phyloP scores from a whole-genome alignment of 208 protist genomes.

The Leishmania martiniquensis region DNA sequence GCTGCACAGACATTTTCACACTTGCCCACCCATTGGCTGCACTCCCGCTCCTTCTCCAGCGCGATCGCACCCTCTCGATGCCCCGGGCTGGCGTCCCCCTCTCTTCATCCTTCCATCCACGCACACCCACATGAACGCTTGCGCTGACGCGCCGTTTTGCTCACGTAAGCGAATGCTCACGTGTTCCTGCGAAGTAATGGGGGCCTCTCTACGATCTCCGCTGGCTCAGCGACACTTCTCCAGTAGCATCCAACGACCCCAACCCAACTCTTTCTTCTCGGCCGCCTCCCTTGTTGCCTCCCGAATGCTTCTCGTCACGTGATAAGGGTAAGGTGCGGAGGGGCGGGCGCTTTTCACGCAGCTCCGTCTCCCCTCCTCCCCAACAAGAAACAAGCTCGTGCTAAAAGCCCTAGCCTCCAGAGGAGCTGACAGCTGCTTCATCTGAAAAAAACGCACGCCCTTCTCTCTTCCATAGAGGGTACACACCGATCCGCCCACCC shows the following conservation, averaged over 20 bases:
- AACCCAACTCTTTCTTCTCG: background rate
- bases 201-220: background rate
- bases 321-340: background rate
- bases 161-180: background rate
- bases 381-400: background rate
- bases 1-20: slow-evolving; percentile 3
- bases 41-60: background rate
- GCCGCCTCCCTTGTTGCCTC: background rate
- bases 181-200: background rate
- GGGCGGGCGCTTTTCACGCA: background rate
- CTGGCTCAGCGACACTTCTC: background rate
- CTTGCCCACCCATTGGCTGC: background rate
- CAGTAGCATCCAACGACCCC: background rate
- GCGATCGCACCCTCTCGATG: background rate
- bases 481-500: background rate
- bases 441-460: background rate
- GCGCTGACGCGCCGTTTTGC: background rate
- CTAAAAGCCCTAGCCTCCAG: no score
- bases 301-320: background rate
- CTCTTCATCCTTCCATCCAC: background rate
- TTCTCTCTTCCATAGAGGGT: background rate
- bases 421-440: background rate
- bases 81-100: no score
- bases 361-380: background rate
- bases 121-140: background rate